Conservation (phyloP, 225 moss, liverwort and hornwort genomes). For the Marchantia polymorpha region DNA sequence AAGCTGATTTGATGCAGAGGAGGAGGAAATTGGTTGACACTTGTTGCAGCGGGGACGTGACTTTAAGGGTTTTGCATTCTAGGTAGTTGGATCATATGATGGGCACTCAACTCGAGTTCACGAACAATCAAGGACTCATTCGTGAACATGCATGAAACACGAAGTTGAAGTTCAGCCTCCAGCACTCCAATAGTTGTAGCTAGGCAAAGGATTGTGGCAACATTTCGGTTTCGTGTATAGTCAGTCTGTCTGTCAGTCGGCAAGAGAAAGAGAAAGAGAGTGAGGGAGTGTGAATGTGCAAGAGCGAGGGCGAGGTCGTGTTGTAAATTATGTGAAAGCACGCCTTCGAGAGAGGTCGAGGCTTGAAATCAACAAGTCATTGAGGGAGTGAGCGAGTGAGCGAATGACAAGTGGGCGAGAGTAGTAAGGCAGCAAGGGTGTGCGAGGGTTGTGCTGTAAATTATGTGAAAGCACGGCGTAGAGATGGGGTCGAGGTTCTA, state of each 20-base stretch:
- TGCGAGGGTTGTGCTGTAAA: not conserved
- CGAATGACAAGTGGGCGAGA: too few relatives aligned
- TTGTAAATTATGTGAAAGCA: not conserved
- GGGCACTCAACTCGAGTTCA: not conserved
- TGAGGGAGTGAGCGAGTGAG: not conserved
- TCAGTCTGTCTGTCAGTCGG: too few relatives aligned
- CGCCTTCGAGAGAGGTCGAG: not conserved
- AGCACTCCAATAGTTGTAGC: not conserved
- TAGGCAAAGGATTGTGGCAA: not conserved
- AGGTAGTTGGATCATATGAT: not conserved
- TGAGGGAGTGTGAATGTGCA: too few relatives aligned
- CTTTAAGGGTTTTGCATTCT: not conserved
- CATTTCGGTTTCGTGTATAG: too few relatives aligned
- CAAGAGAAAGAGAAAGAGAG: not conserved
- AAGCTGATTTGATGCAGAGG: not conserved
- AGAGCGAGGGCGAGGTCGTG: not conserved
- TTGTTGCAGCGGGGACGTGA: not conserved
- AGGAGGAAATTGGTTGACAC: constrained; percentile 4
- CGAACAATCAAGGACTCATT: not conserved
- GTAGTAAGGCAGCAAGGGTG: too few relatives aligned
- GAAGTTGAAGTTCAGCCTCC: not conserved
- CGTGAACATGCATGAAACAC: not conserved
- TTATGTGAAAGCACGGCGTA: not conserved
- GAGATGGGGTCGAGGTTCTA: not conserved
- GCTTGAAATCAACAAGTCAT: not conserved